These are phyloP conservation scores for Pseudogymnoascus pannorum DNA, from an alignment of 2,329 filamentous ascomycete genomes.

Conservation along the genomic window DNA sequence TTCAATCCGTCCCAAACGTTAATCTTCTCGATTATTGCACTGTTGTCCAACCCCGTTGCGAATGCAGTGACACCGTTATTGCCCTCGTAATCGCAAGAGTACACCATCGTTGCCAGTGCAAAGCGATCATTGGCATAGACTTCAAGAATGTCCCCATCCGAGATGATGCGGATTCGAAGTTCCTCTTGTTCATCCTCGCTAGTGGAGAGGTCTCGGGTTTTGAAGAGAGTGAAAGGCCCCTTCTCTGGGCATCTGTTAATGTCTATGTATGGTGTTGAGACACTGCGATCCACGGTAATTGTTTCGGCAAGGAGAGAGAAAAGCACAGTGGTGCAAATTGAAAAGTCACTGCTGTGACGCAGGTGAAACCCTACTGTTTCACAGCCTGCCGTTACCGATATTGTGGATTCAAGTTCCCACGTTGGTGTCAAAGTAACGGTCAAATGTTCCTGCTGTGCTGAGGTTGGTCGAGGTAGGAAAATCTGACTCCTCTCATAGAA, in stretches of 20 bases:
- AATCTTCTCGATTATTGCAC: neutral
- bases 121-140: slow-evolving; percentile 20
- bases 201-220: neutral
- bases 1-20: neutral
- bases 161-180: slow-evolving; percentile 13
- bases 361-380: neutral
- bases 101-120: slow-evolving; percentile 18
- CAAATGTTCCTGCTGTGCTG: neutral
- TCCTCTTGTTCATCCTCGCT: neutral
- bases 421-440: neutral
- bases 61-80: neutral
- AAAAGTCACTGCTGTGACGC: neutral
- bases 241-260: neutral
- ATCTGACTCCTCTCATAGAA: neutral
- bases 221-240: neutral
- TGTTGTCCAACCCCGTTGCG: neutral
- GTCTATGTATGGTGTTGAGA: neutral
- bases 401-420: neutral
- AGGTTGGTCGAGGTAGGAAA: neutral
- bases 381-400: neutral
- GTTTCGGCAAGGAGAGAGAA: neutral
- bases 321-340: neutral
- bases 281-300: slow-evolving; percentile 12
- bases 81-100: slow-evolving; percentile 10
- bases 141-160: slow-evolving; percentile 20